A percentile compares a stretch with the other conserved stretches of the same genome.
These are phyloP conservation scores for Fraxinus nigra DNA, from an alignment of 305 asterid genomes.

Conservation along the genomic window DNA sequence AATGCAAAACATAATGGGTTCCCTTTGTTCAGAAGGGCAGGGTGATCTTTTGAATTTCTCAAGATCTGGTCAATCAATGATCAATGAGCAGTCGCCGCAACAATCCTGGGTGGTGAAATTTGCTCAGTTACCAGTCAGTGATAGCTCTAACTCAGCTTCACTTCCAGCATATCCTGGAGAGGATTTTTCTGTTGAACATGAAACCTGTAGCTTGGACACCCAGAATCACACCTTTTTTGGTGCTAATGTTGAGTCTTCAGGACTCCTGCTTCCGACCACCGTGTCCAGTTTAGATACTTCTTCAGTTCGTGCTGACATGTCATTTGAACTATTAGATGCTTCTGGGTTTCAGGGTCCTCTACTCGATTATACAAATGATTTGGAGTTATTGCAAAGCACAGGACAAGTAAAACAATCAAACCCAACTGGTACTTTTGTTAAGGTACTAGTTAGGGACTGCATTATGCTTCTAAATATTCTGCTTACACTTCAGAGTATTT, in stretches of 20 bases:
- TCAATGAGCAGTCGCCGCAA: conserved; percentile 58
- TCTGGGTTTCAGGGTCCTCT: conserved; percentile 65
- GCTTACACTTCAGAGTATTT: not conserved
- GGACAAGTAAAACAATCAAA: conserved; percentile 63
- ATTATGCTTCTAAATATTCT: not conserved
- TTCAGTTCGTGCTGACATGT: conserved; percentile 54
- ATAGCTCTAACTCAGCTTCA: conserved; percentile 44
- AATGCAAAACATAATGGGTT: conserved; percentile 70
- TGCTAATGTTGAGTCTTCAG: conserved; percentile 59
- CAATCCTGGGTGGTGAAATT: conserved; percentile 64
- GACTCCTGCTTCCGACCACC: conserved; percentile 66
- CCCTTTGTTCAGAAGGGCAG: conserved; percentile 64
- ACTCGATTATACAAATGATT: conserved; percentile 60
- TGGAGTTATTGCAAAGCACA: conserved; percentile 59
- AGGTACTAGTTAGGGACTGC: conserved; percentile 43
- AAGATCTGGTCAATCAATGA: conserved; percentile 51
- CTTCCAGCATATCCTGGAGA: conserved; percentile 39
- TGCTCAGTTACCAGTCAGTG: conserved; percentile 41
- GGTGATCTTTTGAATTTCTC: conserved; percentile 61
- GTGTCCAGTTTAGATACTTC: conserved; percentile 52
- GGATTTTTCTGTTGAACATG: conserved; percentile 45
- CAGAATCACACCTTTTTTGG: conserved; percentile 64
- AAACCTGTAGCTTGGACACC: conserved; percentile 51
- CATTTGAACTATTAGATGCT: conserved; percentile 54
- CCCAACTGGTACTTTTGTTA: conserved; percentile 56